Evolutionary conservation across 2,329 filamentous ascomycete genomes (phyloP).

Genomic region (Hyphodiscus sp.): DNA sequence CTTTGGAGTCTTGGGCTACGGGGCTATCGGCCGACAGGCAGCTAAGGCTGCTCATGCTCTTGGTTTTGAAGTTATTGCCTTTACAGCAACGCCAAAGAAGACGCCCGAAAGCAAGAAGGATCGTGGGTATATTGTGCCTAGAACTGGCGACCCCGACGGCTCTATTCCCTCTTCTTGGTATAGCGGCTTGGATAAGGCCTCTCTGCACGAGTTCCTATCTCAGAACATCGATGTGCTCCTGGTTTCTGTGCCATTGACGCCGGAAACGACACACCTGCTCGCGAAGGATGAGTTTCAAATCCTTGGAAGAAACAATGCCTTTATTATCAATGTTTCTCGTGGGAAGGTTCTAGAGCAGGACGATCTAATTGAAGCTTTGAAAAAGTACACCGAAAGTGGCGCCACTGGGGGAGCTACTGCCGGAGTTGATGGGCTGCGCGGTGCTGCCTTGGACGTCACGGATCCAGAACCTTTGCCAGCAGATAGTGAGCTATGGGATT

Average conservation of each 20-base stretch:
- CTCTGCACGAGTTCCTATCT: slow-evolving; percentile 44
- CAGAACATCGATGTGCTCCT: slow-evolving; percentile 47
- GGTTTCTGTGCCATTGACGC: slow-evolving; percentile 45
- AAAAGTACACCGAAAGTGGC: slow-evolving; percentile 2
- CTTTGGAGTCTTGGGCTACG: slow-evolving; percentile 48
- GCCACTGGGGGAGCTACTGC: slow-evolving; percentile 10
- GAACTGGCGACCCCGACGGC: slow-evolving; percentile 51
- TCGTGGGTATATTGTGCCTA: slow-evolving; percentile 58
- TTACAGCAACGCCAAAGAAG: slow-evolving; percentile 62
- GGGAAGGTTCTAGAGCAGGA: slow-evolving; percentile 53
- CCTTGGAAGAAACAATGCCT: slow-evolving; percentile 43
- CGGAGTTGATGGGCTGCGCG: slow-evolving; percentile 36
- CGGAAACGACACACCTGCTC: slow-evolving; percentile 44
- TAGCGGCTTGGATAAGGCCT: slow-evolving; percentile 36
- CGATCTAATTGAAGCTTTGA: slow-evolving; percentile 47
- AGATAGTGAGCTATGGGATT: slow-evolving; percentile 62
- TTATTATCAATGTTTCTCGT: slow-evolving; percentile 55
- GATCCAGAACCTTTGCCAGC: slow-evolving; percentile 70
- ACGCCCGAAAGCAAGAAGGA: slow-evolving; percentile 61
- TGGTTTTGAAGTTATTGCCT: slow-evolving; percentile 68
- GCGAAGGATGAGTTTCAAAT: slow-evolving; percentile 42
- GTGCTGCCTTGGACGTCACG: slow-evolving; percentile 67
- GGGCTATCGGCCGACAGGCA: slow-evolving; percentile 46
- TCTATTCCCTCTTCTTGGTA: slow-evolving; percentile 45
- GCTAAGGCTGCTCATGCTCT: slow-evolving; percentile 45